Conservation (phyloP, 2,329 filamentous ascomycete genomes). For the Neopestalotiopsis sp. region DNA sequence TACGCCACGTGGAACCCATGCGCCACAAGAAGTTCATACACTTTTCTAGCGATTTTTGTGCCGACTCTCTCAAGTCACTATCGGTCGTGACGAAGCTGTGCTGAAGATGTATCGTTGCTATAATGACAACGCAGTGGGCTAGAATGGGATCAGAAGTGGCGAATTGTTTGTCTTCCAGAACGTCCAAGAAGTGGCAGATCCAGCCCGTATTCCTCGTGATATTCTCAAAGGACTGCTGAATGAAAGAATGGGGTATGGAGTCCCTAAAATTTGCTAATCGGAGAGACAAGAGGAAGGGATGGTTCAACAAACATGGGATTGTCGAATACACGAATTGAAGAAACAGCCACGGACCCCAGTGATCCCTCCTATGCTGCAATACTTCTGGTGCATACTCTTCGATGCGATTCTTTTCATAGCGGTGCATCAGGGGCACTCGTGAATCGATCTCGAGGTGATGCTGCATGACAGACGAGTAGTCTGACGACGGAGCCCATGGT, state of each 20-base stretch:
- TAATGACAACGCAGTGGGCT: background rate
- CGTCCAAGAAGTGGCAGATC: conserved; percentile 3
- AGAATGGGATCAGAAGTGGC: background rate
- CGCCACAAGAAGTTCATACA: conserved; percentile 1
- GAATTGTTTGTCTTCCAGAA: background rate
- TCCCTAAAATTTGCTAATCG: background rate
- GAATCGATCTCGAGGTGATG: conserved; percentile 2
- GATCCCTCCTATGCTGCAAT: background rate
- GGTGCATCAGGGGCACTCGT: background rate
- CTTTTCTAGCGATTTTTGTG: background rate
- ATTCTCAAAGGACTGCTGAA: background rate
- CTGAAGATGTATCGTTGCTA: background rate
- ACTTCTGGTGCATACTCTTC: background rate
- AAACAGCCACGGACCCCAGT: conserved; percentile 5
- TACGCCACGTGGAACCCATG: background rate
- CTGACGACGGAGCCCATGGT: background rate
- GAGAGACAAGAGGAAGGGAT: background rate
- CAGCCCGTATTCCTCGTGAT: background rate
- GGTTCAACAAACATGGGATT: conserved; percentile 5
- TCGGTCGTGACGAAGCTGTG: conserved; percentile 4
- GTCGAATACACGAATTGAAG: background rate
- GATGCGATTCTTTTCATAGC: background rate
- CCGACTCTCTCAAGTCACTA: background rate
- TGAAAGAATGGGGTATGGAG: background rate
- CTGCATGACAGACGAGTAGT: background rate